A percentile compares a stretch with the other conserved stretches of the same genome.
Conservation (phyloP, 106 monocot genomes). For the Dioscorea zingiberensis region DNA sequence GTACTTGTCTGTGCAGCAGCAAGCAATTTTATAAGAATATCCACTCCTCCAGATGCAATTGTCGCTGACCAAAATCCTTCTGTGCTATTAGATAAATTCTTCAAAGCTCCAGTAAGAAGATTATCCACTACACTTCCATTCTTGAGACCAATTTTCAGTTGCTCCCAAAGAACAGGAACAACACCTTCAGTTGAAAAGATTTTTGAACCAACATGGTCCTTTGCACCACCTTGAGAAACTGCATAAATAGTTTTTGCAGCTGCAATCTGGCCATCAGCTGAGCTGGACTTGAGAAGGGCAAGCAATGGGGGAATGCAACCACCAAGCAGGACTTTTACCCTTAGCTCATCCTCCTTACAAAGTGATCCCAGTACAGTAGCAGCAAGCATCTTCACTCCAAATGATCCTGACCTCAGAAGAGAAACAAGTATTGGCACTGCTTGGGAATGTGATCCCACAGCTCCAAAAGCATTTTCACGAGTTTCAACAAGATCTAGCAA, state of each 20-base stretch:
- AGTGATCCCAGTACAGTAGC: slow-evolving; percentile 80
- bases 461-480: slow-evolving; percentile 84
- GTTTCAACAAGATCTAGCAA: slow-evolving; percentile 84
- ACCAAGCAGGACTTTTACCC: slow-evolving; percentile 91
- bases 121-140: slow-evolving; percentile 63
- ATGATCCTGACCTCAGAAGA: slow-evolving; percentile 89
- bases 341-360: slow-evolving; percentile 90
- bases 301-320: slow-evolving; percentile 97
- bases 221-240: slow-evolving; percentile 86
- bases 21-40: slow-evolving; percentile 82
- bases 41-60: slow-evolving; percentile 60
- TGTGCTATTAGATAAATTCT: slow-evolving; percentile 68
- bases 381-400: slow-evolving; percentile 67
- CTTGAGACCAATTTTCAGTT: slow-evolving; percentile 59
- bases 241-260: slow-evolving; percentile 93
- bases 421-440: slow-evolving; percentile 94
- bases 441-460: slow-evolving; percentile 96
- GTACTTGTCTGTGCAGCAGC: slow-evolving; percentile 51
- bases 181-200: slow-evolving; percentile 98
- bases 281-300: slow-evolving; percentile 78
- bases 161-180: slow-evolving; percentile 87
- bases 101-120: slow-evolving; percentile 76
- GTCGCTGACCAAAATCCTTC: slow-evolving; percentile 87
- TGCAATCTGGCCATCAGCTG: slow-evolving; percentile 66
- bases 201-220: slow-evolving; percentile 97